phyloP scores from a whole-genome alignment of 2,329 filamentous ascomycete species.

The Colletotrichum sp. region DNA sequence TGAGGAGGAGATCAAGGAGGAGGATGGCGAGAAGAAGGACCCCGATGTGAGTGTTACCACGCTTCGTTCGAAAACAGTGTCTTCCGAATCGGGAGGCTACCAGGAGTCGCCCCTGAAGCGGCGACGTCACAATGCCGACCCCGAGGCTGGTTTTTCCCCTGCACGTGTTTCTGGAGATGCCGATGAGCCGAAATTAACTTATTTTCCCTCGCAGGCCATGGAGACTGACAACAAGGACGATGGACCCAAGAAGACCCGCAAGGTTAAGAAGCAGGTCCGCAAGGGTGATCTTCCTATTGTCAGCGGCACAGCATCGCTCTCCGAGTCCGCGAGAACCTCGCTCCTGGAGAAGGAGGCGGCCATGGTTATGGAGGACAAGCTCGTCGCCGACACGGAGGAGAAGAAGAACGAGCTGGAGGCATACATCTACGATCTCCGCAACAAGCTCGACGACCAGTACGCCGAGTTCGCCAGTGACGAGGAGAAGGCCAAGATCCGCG shows the following conservation, averaged over 20 bases:
- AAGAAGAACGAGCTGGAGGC: slow-evolving; percentile 99
- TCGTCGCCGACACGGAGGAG: slow-evolving; percentile 96
- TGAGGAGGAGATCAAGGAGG: slow-evolving; percentile 86
- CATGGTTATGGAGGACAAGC: slow-evolving; percentile 99
- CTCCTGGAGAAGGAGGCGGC: slow-evolving; percentile 81
- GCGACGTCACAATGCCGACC: not conserved
- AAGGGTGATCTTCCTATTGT: slow-evolving; percentile 94
- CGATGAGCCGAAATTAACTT: slow-evolving; percentile 29
- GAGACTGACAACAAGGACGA: slow-evolving; percentile 78
- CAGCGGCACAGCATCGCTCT: slow-evolving; percentile 81
- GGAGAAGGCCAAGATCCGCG: slow-evolving; percentile 86
- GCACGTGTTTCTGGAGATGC: not conserved
- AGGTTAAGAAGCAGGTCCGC: slow-evolving; percentile 99
- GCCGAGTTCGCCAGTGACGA: slow-evolving; percentile 88
- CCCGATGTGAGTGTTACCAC: slow-evolving; percentile 68
- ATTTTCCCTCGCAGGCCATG: slow-evolving; percentile 68
- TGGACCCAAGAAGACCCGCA: slow-evolving; percentile 85
- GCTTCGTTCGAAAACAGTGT: slow-evolving; percentile 2
- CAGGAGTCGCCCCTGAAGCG: slow-evolving; percentile 6
- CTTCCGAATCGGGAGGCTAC: not conserved
- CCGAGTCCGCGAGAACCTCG: slow-evolving; percentile 68
- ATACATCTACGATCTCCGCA: slow-evolving; percentile 95
- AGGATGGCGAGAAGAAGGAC: slow-evolving; percentile 65
- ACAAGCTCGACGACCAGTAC: slow-evolving; percentile 93
- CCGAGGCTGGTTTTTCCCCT: not conserved